phyloP scores from a whole-genome alignment of 352 stramenopile species.

The Thraustochytrium sp. region DNA sequence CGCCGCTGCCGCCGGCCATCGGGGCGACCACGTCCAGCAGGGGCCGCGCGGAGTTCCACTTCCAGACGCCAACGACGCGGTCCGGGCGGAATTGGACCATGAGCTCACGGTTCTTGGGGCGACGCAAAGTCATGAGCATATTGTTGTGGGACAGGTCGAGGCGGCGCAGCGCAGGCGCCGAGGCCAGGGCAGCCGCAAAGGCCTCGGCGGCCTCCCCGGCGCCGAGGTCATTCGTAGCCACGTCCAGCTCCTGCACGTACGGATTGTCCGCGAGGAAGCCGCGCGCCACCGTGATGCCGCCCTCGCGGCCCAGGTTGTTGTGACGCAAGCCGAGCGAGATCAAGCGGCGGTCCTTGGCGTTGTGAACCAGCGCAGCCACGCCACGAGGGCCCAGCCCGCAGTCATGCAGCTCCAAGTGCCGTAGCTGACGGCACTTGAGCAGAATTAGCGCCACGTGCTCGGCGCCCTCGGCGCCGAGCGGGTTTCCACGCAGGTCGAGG shows the following conservation, averaged over 20 bases:
- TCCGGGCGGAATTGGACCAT: not conserved
- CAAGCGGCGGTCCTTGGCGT: not conserved
- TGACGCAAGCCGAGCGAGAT: not conserved
- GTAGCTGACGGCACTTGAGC: not conserved
- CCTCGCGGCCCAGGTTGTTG: constrained; percentile 17
- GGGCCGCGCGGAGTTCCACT: not conserved
- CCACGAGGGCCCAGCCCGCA: not conserved
- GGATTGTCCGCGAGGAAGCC: constrained; percentile 1
- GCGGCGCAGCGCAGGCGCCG: not conserved
- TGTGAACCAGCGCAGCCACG: not conserved
- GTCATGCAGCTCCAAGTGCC: not conserved
- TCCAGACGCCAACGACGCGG: not conserved
- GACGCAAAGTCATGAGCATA: not conserved
- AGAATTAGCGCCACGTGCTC: not conserved
- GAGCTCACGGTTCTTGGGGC: constrained; percentile 4
- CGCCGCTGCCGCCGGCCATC: not conserved
- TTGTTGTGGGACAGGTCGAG: constrained; percentile 32
- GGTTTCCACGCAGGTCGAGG: constrained; percentile 1
- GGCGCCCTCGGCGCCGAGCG: not conserved
- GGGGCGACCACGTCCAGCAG: not conserved
- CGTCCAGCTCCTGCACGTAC: not conserved
- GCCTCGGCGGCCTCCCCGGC: not conserved
- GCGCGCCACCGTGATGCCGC: not conserved
- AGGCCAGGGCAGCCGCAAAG: not conserved
- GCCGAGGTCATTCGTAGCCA: not conserved